Base-by-base conservation (phyloP, 225 moss, liverwort and hornwort species). In the Climacium dendroides region DNA sequence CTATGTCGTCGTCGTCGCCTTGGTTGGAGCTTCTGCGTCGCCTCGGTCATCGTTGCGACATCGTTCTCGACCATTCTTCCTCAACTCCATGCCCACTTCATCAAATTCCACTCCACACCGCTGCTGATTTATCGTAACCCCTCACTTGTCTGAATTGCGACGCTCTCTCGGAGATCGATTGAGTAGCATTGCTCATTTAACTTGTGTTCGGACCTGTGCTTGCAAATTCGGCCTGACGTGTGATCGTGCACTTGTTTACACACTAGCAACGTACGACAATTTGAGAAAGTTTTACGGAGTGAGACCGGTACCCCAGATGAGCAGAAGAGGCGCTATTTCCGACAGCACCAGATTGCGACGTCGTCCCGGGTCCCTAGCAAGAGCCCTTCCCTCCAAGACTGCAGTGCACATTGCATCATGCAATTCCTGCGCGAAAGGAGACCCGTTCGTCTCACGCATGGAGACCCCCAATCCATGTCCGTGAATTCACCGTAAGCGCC, bases 71-170 rank as follows among this genome's bases (percentile, higher is more conserved):
- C 89, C 82, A 86, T 87, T 81, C 91, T 86, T 64, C 85, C 90
- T 93, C 91, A 90, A 35, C 87, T 91, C 93, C 91, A 91, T 93
- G 53, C 87, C 90, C 80, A 45, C 89, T 85, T 89, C 90, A 91
- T 91, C 87, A 91, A 92, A 82, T 83, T 90, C 87, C 86, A 43
- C 83, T 83, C 66, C 9, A 85, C 30, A 60, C 34, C 18, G 23
- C 64, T 71, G 18, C 82, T 41, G 45, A 71, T 30, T 64, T 35
- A 16, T 50, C 13, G 62, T 25, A 34, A 67, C 61, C 86, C 60
- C 47, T 66, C 59, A 58, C 65, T 19, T n/a, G 32, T 25, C 74
- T 29, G 23, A 85, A 82, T 85, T 88, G 55, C 58, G 39, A 70
- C 70, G 17, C 59, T 7, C 54, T 32, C 61, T 34, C 39, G 32